A percentile compares a stretch with the other conserved stretches of the same genome.
Conservation (phyloP, 257 asterid genomes). For the Dorcoceras hygrometricum region DNA sequence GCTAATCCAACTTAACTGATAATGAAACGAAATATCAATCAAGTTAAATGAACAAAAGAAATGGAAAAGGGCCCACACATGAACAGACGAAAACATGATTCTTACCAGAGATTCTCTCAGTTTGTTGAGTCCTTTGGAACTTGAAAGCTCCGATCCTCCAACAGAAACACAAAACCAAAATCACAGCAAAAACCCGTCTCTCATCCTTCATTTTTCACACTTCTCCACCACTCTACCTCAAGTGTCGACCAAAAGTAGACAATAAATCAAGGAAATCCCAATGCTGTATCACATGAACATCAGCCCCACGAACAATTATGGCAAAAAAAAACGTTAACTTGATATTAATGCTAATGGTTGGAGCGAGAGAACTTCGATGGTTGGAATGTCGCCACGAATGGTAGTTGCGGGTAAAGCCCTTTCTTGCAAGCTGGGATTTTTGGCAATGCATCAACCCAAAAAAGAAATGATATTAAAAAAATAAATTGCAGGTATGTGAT, state of each 20-base stretch:
- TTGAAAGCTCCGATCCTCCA: constrained; percentile 34
- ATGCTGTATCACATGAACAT: constrained; percentile 16
- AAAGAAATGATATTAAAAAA: constrained; percentile 23
- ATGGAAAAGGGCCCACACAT: neutral
- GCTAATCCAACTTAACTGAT: neutral
- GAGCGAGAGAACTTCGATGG: constrained; percentile 34
- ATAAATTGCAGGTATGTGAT: neutral
- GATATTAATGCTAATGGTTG: constrained; percentile 20
- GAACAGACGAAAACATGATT: neutral
- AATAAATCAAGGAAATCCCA: constrained; percentile 16
- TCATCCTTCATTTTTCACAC: constrained; percentile 26
- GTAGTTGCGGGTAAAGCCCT: constrained; percentile 43
- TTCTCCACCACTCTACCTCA: constrained; percentile 11
- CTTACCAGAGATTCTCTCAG: constrained; percentile 48
- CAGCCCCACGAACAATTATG: constrained; percentile 19
- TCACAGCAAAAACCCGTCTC: constrained; percentile 24
- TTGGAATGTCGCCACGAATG: constrained; percentile 48
- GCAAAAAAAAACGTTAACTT: constrained; percentile 1
- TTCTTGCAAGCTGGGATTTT: constrained; percentile 41
- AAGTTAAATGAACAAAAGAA: neutral
- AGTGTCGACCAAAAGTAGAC: neutral
- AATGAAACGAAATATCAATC: neutral
- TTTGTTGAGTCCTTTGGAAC: constrained; percentile 34
- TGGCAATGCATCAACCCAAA: constrained; percentile 6
- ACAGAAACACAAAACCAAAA: constrained; percentile 21